Base-by-base conservation (phyloP, 2,329 filamentous ascomycete species). In the Emmonsiellopsis sp. region DNA sequence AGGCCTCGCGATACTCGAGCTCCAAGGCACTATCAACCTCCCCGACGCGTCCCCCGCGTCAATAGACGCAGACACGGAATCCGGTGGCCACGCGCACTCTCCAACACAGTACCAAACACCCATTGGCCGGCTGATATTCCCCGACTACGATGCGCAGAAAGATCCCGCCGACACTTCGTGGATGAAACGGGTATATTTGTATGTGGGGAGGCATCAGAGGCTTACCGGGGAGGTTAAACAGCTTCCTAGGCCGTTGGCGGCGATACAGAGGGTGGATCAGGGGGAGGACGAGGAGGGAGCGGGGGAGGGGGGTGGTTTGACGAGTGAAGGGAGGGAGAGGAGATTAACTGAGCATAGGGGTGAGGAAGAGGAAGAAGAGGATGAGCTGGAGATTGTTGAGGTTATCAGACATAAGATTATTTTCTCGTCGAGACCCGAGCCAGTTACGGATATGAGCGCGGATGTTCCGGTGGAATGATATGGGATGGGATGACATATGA, bases 191-290 rank as follows among this genome's bases (percentile, higher is more conserved):
- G 89, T 92, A 32, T 88, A 95, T 65, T 74, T 97, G 48, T 95
- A 92, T 65, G 81, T 97, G 4, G 93, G 92, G 5, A 82, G 85
- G 64, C 87, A 96, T 67, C 93, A 97, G 72, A 80, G 91, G 56
- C 79, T 97, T 65, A 87, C 84, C 1, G 93, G 93, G 3, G 90
- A 97, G 69, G 84, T 95, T 48, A 95, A 90, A 77, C 95, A 90
- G 71, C 72, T 97, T 49, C 79, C 80, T 5, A 87, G 82, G 63
- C 84, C 91, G 2, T 66, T 96, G 60, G 93, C 86, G 3, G 76
- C 97, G n/a, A 77, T 97, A 27, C 79, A 83, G 57, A 82, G 13
- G 36, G 31, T 49, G 9, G 14, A 49, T 33, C 21, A 47, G 55
- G 55, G 51, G 51, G 58, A 48, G 32, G 36, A n/a, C n/a, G n/a